A percentile compares a stretch with the other conserved stretches of the same genome.
These are phyloP conservation scores for Apiosordaria backusii DNA, from an alignment of 495 filamentous ascomycete species.

Conservation along the genomic window DNA sequence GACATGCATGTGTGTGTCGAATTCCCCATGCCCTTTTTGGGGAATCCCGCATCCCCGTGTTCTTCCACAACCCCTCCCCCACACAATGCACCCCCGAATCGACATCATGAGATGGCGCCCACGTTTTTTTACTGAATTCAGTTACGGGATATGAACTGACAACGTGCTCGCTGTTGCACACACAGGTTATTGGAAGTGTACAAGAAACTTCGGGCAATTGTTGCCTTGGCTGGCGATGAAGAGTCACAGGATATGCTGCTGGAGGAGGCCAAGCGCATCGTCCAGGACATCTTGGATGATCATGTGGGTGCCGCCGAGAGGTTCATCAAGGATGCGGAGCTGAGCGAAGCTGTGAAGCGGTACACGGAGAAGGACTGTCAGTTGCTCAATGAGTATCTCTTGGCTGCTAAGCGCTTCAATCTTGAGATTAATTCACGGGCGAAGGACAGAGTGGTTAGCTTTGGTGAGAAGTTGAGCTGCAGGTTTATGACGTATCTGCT, in stretches of 20 bases:
- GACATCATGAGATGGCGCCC: neutral
- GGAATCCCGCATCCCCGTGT: neutral
- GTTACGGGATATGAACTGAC: constrained; percentile 16
- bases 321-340: constrained; percentile 57
- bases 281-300: constrained; percentile 70
- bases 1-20: neutral
- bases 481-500: constrained; percentile 79
- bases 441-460: constrained; percentile 86
- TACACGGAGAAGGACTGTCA: constrained; percentile 72
- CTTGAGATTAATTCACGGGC: constrained; percentile 72
- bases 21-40: neutral
- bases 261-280: constrained; percentile 62
- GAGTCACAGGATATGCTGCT: constrained; percentile 64
- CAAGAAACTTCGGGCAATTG: constrained; percentile 67
- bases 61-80: neutral
- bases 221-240: constrained; percentile 60
- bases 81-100: neutral
- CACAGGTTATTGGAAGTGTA: constrained; percentile 50
- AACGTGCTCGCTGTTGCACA: constrained; percentile 9
- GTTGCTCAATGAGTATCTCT: constrained; percentile 52
- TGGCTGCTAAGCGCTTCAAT: constrained; percentile 54
- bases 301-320: constrained; percentile 64
- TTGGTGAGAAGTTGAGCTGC: constrained; percentile 92
- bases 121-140: constrained; percentile 12
- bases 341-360: constrained; percentile 54